Evolutionary conservation across 1,284 basidiomycete species (phyloP).

Genomic region (Papiliotrema terrestris): DNA sequence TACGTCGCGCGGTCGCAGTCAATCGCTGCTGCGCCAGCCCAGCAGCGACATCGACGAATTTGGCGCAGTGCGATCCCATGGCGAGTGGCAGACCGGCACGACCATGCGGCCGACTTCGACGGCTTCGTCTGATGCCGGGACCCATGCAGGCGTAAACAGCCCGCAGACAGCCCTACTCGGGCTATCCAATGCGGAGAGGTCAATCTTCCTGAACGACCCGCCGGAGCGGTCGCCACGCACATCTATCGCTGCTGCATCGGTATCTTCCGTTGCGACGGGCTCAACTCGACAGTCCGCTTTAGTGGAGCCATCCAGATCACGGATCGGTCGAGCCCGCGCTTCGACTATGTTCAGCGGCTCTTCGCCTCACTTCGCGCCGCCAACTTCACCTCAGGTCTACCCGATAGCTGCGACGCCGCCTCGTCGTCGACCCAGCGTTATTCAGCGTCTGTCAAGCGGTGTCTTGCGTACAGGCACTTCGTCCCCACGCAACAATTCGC

Average conservation of each 20-base stretch:
- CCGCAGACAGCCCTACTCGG: constrained; percentile 18
- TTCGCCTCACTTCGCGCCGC: constrained; percentile 18
- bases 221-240: constrained; percentile 28
- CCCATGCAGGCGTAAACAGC: constrained; percentile 7
- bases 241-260: constrained; percentile 23
- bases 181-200: constrained; percentile 15
- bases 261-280: constrained; percentile 11
- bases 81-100: background rate
- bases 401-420: constrained; percentile 35
- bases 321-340: constrained; percentile 20
- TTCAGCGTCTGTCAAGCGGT: constrained; percentile 35
- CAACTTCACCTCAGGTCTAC: constrained; percentile 23
- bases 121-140: constrained; percentile 25
- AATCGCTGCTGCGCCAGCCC: constrained; percentile 3
- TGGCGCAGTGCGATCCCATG: constrained; percentile 11
- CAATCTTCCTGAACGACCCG: constrained; percentile 16
- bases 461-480: constrained; percentile 27
- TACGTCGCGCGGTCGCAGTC: constrained; percentile 15
- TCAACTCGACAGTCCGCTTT: constrained; percentile 4
- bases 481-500: constrained; percentile 25
- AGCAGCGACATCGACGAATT: constrained; percentile 33
- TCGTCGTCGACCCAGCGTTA: constrained; percentile 32
- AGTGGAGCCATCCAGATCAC: constrained; percentile 2
- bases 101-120: constrained; percentile 27
- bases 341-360: constrained; percentile 33